Percentiles rank a stretch among this genome's conserved stretches.
These are phyloP conservation scores for Dictyostelium citrinum DNA, from an alignment of 78 protist species.

Conservation along the genomic window DNA sequence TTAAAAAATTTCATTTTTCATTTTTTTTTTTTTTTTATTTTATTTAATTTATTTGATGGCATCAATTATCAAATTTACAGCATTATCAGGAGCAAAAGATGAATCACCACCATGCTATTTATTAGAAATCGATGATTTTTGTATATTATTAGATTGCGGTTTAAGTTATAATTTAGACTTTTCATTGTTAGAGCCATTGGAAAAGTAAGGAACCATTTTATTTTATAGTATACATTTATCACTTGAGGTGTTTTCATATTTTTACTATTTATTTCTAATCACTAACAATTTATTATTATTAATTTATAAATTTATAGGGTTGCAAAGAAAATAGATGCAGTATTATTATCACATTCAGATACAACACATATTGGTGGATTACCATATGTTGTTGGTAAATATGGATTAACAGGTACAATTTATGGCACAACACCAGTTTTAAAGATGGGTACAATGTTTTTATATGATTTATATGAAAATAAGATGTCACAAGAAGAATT, in stretches of 20 bases:
- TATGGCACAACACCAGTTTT: conserved; percentile 93
- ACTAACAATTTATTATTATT: no score
- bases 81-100: conserved; percentile 66
- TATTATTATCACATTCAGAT: conserved; percentile 93
- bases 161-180: conserved; percentile 81
- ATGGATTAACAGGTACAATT: conserved; percentile 84
- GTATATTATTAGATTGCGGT: conserved; percentile 97
- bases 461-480: conserved; percentile 87
- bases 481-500: conserved; percentile 62
- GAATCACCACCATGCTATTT: conserved; percentile 80
- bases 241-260: no score
- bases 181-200: conserved; percentile 60
- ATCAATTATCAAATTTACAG: conserved; percentile 72
- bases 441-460: conserved; percentile 91
- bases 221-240: no score
- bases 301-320: neutral
- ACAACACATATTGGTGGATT: conserved; percentile 92
- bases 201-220: no score
- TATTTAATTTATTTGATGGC: conserved; percentile 16
- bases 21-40: neutral
- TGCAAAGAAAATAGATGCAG: conserved; percentile 83
- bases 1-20: neutral
- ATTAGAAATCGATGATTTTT: conserved; percentile 91
- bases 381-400: conserved; percentile 82
- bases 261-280: no score